phyloP scores from a whole-genome alignment of 2,329 filamentous ascomycete species.

The Scedosporium apiospermum region DNA sequence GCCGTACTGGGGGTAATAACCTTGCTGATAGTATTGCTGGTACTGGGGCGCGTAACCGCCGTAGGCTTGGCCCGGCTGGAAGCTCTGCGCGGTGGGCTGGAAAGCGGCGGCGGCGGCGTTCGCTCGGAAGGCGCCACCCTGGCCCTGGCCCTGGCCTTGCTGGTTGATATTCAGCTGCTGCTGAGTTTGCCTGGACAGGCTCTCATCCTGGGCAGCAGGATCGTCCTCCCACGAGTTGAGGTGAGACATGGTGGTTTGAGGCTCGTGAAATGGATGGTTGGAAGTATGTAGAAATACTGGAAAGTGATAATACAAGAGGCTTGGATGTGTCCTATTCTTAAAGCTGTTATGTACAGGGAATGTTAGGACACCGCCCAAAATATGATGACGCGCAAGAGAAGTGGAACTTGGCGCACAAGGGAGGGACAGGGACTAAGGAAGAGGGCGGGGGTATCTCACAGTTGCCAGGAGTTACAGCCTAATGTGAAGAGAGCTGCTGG shows the following conservation, averaged over 20 bases:
- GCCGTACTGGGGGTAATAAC: conserved; percentile 51
- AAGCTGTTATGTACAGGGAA: background rate
- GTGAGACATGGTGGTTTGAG: conserved; percentile 59
- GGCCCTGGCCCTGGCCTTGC: conserved; percentile 32
- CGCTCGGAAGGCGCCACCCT: conserved; percentile 36
- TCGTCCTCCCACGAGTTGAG: conserved; percentile 95
- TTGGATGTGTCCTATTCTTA: background rate
- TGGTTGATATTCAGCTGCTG: conserved; percentile 62
- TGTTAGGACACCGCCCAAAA: background rate
- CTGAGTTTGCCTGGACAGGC: conserved; percentile 66
- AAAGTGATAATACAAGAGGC: background rate
- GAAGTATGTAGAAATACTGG: background rate
- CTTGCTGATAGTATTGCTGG: conserved; percentile 43
- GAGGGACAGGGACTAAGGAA: background rate
- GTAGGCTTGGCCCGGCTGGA: conserved; percentile 63
- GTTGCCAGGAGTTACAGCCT: background rate
- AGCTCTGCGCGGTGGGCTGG: conserved; percentile 60
- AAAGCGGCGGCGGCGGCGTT: conserved; percentile 59
- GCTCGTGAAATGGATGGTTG: background rate
- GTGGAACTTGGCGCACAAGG: background rate
- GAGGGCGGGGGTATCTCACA: background rate
- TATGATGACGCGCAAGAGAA: background rate
- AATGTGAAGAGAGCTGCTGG: background rate
- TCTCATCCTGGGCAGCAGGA: conserved; percentile 65
- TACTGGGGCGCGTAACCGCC: conserved; percentile 49